Evolutionary conservation across 2,329 filamentous ascomycete genomes (phyloP).

Genomic region (Tothia fuscella): DNA sequence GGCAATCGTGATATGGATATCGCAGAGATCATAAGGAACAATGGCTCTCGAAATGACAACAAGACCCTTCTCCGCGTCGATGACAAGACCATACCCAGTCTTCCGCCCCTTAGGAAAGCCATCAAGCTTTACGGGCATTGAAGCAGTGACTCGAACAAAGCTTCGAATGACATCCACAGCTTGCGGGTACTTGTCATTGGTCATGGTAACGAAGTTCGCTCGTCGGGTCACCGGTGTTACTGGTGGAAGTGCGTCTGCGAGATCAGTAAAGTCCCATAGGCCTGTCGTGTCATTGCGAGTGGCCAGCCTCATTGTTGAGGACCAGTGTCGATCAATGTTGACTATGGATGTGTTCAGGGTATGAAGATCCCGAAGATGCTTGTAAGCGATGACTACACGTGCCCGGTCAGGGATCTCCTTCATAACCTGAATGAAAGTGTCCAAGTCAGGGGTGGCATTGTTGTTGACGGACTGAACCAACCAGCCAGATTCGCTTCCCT

Average conservation of each 20-base stretch:
- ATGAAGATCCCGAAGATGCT: constrained; percentile 88
- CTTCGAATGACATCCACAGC: constrained; percentile 90
- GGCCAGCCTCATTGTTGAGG: constrained; percentile 84
- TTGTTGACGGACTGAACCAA: constrained; percentile 87
- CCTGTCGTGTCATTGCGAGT: constrained; percentile 82
- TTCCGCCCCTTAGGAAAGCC: constrained; percentile 93
- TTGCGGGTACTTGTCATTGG: constrained; percentile 75
- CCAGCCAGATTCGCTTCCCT: constrained; percentile 84
- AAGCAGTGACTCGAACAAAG: constrained; percentile 86
- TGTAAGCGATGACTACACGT: constrained; percentile 87
- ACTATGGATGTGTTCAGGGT: constrained; percentile 88
- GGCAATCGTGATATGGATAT: constrained; percentile 90
- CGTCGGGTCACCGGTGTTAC: constrained; percentile 59
- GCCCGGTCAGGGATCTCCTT: constrained; percentile 69
- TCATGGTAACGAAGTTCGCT: constrained; percentile 84
- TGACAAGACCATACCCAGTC: constrained; percentile 92
- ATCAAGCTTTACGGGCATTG: constrained; percentile 91
- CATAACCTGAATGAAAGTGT: constrained; percentile 85
- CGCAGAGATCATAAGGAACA: constrained; percentile 91
- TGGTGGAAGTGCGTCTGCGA: constrained; percentile 70
- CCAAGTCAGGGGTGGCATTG: constrained; percentile 75
- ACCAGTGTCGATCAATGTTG: constrained; percentile 91
- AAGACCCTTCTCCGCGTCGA: constrained; percentile 90
- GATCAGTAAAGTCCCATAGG: constrained; percentile 85
- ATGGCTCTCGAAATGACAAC: constrained; percentile 91